Evolutionary conservation across 2,329 filamentous ascomycete genomes (phyloP), one percentile per base, ranked within the genome.

Genomic region (Ceratocystis alfenasii): DNA sequence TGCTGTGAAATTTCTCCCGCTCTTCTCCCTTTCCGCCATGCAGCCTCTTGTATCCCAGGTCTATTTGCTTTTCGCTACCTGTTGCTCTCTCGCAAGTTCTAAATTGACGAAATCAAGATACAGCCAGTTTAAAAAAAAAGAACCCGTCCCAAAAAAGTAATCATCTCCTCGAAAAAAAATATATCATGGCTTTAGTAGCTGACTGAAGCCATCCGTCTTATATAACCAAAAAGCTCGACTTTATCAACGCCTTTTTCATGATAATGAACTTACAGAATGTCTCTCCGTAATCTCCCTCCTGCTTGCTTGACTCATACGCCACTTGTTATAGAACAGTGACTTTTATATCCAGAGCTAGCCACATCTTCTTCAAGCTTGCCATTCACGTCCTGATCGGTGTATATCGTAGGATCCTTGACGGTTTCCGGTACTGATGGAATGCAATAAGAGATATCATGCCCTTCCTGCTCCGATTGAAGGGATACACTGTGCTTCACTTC

Each of bases 401-500:
- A 17, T 33, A 20, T 59, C 17, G 6, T 36, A 20, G 17, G 17
- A 28, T 59, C 7, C 55, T 36, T n/a, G 12, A 28, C 55, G 33
- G 28, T 33, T 59, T 59, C 17, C 55, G 28, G 30, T n/a, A 25
- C 17, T 6, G 30, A 20, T 33, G 55, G 55, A 30, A 59, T 59
- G 33, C 17, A n/a, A 33, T n/a, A 30, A 45, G 28, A 12, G 41
- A 50, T 17, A 28, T 17, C 33, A 64, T 44, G 36, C 22, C 41
- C 53, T 6, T 36, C 41, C 17, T 30, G 28, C 28, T 65, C 64
- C 10, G 64, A 57, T n/a, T 57, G 64, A 7, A 66, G 55, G 28
- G 59, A 62, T 7, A 66, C 12, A 20, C 17, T 8, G 5, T 25
- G 6, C 46, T n/a, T 33, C 22, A 4, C 20, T 25, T 53, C 48